These are phyloP conservation scores for Aspergillus sp. DNA, from an alignment of 2,329 filamentous ascomycete species.

Conservation along the genomic window DNA sequence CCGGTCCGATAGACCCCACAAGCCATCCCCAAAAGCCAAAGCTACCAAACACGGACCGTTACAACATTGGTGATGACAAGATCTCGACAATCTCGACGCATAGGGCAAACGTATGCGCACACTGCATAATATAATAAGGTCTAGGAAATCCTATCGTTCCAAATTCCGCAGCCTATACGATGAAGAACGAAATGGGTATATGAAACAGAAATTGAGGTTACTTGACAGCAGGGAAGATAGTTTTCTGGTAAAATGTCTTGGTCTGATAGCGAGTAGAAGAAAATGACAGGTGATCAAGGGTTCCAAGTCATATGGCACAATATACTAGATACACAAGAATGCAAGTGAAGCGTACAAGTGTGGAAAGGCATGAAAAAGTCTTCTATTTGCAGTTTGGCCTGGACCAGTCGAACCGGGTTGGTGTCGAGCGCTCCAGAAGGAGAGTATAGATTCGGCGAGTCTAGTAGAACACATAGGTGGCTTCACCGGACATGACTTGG, in stretches of 20 bases:
- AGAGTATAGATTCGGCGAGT: conserved; percentile 19
- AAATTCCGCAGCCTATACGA: conserved; percentile 1
- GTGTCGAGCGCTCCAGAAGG: conserved; percentile 11
- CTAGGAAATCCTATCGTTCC: neutral
- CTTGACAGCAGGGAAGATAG: conserved; percentile 28
- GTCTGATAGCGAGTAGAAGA: conserved; percentile 21
- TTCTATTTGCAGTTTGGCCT: conserved; percentile 24
- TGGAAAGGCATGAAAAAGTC: conserved; percentile 23
- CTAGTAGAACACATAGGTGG: conserved; percentile 53
- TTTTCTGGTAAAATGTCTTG: conserved; percentile 28
- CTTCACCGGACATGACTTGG: conserved; percentile 54
- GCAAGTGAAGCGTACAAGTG: conserved; percentile 34
- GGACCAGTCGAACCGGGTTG: neutral
- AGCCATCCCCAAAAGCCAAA: neutral
- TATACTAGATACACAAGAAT: conserved; percentile 44
- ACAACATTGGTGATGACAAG: neutral
- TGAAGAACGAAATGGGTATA: conserved; percentile 9
- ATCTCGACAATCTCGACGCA: neutral
- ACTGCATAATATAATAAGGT: neutral
- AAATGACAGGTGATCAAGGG: conserved; percentile 32
- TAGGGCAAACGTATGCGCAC: neutral
- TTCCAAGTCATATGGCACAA: conserved; percentile 34
- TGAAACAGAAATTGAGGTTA: conserved; percentile 23
- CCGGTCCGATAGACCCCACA: no score
- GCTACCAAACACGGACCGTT: neutral